Base-by-base conservation (phyloP, 2,329 filamentous ascomycete species). In the Blastomyces emzantsi region DNA sequence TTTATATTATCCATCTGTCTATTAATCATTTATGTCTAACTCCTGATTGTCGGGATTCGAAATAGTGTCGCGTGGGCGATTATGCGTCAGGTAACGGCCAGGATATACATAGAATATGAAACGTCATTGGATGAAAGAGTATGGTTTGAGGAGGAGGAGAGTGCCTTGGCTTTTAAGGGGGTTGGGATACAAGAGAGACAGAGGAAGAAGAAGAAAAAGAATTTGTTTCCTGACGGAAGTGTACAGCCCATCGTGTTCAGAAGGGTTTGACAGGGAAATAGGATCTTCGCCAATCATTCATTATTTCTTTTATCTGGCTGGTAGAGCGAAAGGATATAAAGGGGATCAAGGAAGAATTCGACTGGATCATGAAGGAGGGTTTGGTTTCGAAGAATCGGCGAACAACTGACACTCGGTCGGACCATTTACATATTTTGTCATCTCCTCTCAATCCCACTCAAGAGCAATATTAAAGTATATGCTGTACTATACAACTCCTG, bases 1-100 rank as follows among this genome's bases (percentile, higher is more conserved):
- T 36, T 36, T 36, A 22, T 36, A 33, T 56, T 33, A 30, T 30
- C n/a, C n/a, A 30, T 15, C 33, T 55, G 36, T 19, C n/a, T 33
- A 36, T 36, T 15, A 36, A 22, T 59, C 9, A 39, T 51, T 25
- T 43, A 33, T 36, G 25, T 28, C 36, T 49, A 11, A 30, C 41
- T 22, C 9, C 30, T 25, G 43, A 39, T 39, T 39, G 54, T 7
- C 61, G 36, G 58, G 45, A 61, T 33, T 52, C n/a, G n/a, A 51
- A 36, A 43, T 61, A 54, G 67, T 57, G 43, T 67, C 45, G 67
- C 65, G 30, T 67, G 65, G 67, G 65, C 67, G 19, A 60, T 64
- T 41, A 65, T 63, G 8, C 65, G 67, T 9, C 55, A 63, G 8
- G 45, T 66, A 8, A 63, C 61, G 3, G 67, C 65, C 11, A 66